Evolutionary conservation across 2,329 filamentous ascomycete species (phyloP).

Genomic region (Fusarium sp.): DNA sequence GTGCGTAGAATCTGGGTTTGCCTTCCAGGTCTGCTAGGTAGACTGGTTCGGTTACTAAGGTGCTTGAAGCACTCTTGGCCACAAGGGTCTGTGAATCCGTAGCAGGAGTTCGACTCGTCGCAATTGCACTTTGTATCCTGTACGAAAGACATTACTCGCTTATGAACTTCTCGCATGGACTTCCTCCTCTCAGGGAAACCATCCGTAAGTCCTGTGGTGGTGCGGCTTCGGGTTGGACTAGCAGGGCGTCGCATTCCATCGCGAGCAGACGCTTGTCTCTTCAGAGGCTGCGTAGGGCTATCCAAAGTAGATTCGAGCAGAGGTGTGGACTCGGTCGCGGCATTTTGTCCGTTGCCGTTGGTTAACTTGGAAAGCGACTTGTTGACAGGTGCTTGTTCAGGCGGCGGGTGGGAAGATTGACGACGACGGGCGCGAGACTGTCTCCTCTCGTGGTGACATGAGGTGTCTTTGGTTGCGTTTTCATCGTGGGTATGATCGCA

Average conservation of each 20-base stretch:
- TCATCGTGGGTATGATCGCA: conserved; percentile 80
- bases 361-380: conserved; percentile 27
- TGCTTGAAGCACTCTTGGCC: conserved; percentile 74
- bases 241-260: conserved; percentile 45
- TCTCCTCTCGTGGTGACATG: conserved; percentile 38
- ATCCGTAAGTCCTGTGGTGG: conserved; percentile 41
- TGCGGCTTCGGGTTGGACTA: conserved; percentile 42
- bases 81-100: conserved; percentile 71
- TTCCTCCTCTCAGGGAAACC: conserved; percentile 54
- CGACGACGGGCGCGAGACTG: conserved; percentile 47
- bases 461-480: conserved; percentile 47
- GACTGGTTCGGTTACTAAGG: conserved; percentile 51
- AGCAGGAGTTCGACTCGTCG: conserved; percentile 69
- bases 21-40: conserved; percentile 43
- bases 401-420: conserved; percentile 40
- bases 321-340: conserved; percentile 58
- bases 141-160: conserved; percentile 70
- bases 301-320: conserved; percentile 51
- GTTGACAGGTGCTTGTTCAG: conserved; percentile 34
- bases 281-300: conserved; percentile 38
- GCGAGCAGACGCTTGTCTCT: conserved; percentile 44
- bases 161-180: conserved; percentile 64
- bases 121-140: conserved; percentile 71
- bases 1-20: conserved; percentile 53
- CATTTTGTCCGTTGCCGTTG: conserved; percentile 35